Evolutionary conservation across 495 filamentous ascomycete genomes (phyloP), one percentile per base, ranked within the genome.

Genomic region (Paragyromitra xinjiangensis): DNA sequence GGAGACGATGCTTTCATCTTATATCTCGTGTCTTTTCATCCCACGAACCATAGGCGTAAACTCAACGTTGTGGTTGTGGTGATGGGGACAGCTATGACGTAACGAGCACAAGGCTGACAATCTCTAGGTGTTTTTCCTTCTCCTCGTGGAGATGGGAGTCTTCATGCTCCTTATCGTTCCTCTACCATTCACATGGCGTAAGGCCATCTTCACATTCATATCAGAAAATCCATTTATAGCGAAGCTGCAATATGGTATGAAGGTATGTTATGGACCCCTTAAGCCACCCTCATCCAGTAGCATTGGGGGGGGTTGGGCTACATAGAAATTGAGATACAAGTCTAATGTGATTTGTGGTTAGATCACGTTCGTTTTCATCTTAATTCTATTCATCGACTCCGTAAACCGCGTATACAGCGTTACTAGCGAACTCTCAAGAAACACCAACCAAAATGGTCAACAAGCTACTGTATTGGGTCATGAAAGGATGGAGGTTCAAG

Each of bases 351-450:
- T 44, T 45, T 55, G 83, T 82, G 71, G 76, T 58, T 85, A 98
- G 91, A 99, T 99, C 58, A 97, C 94, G 2, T 99, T 98, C 82
- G 94, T 98, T 80, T 98, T 98, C 86, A 98, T 99, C 81, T 85
- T 98, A 56, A 97, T 99, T 71, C 90, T 99, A 63, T 99, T 98
- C 87, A 89, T 99, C 83, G 95, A 99, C 86, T 97, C 94, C 84
- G 94, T 99, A 83, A 99, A 99, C 85, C 94, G 95, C 61, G 95
- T 99, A 80, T 98, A 97, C 83, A 93, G 95, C 26, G 95, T 99
- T 62, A 95, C 98, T 85, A 85, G 93, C 73, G 95, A 99, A 84
- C 86, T 97, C 78, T 85, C 88, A 37, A 86, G 91, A 58, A 88
- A 87, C 82, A 84, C 84, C 76, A 86, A 86, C 77, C 85, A 74